These are phyloP conservation scores for Kodamaea sp. DNA, from an alignment of 1,139 yeast species.

Conservation along the genomic window DNA sequence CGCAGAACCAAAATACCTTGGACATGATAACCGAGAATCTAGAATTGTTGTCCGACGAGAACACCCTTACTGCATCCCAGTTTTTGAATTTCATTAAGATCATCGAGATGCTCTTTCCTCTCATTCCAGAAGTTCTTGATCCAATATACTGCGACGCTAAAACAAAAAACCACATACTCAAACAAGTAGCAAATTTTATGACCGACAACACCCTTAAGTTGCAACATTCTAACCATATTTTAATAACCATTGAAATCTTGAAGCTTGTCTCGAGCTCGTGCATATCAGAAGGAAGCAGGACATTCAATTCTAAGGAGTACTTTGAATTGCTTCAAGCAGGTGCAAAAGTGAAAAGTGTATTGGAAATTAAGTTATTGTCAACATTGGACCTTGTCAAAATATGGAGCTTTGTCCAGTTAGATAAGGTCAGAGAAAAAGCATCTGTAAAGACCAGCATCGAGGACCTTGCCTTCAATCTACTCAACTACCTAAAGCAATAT, in stretches of 20 bases:
- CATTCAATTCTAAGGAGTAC: conserved; percentile 32
- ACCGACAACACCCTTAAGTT: conserved; percentile 5
- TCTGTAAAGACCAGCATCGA: conserved; percentile 2
- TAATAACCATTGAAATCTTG: conserved; percentile 20
- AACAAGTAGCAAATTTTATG: conserved; percentile 13
- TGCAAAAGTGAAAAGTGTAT: conserved; percentile 13
- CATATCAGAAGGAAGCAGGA: conserved; percentile 38
- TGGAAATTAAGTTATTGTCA: conserved; percentile 31
- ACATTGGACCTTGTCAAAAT: conserved; percentile 39
- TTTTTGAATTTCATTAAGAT: conserved; percentile 25
- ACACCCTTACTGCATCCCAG: conserved; percentile 11
- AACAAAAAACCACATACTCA: conserved; percentile 20
- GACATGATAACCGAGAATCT: conserved; percentile 26
- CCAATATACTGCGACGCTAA: conserved; percentile 22
- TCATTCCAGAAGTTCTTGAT: conserved; percentile 24
- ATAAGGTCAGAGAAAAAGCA: conserved; percentile 18
- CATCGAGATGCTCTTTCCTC: conserved; percentile 27
- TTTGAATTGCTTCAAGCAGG: conserved; percentile 28
- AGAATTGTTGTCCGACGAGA: conserved; percentile 23
- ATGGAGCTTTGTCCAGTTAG: conserved; percentile 42
- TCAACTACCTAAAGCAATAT: conserved; percentile 6
- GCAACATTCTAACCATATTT: conserved; percentile 13
- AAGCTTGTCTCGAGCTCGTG: conserved; percentile 36
- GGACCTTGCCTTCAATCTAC: conserved; percentile 8
- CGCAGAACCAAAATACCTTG: conserved; percentile 13